phyloP scores from a whole-genome alignment of 2,329 filamentous ascomycete genomes.

The Salinomyces thailandicus region DNA sequence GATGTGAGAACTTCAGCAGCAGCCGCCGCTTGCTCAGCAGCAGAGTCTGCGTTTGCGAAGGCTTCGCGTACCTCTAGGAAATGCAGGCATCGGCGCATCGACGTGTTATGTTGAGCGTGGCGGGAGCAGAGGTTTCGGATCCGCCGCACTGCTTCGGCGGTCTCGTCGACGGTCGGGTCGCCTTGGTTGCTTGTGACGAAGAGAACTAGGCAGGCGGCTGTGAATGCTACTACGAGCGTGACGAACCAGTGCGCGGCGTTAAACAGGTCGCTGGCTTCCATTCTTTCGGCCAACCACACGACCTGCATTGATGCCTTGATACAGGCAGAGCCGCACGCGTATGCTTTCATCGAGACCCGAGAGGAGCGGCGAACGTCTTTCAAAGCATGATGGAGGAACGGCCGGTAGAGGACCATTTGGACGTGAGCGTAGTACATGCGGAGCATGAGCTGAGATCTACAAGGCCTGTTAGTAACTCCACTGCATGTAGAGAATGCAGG shows the following conservation, averaged over 20 bases:
- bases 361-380: slow-evolving; percentile 4
- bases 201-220: slow-evolving; percentile 10
- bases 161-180: slow-evolving; percentile 11
- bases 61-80: slow-evolving; percentile 6
- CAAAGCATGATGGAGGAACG: slow-evolving; percentile 15
- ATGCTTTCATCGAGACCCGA: slow-evolving; percentile 11
- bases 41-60: not conserved
- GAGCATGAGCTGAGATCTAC: slow-evolving; percentile 13
- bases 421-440: slow-evolving; percentile 13
- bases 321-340: slow-evolving; percentile 13
- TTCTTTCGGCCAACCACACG: slow-evolving; percentile 13
- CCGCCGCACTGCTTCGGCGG: slow-evolving; percentile 6
- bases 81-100: slow-evolving; percentile 4
- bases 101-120: slow-evolving; percentile 6
- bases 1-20: not conserved
- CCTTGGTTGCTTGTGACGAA: slow-evolving; percentile 12
- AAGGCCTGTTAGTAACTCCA: not conserved
- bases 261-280: slow-evolving; percentile 11
- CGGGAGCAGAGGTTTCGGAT: slow-evolving; percentile 6
- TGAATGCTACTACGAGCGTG: slow-evolving; percentile 9
- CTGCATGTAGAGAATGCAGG: not conserved
- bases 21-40: not conserved
- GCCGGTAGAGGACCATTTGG: slow-evolving; percentile 15
- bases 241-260: slow-evolving; percentile 13
- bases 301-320: slow-evolving; percentile 15